phyloP scores from a whole-genome alignment of 164 flowering plant species.

The Hamamelis virginiana region DNA sequence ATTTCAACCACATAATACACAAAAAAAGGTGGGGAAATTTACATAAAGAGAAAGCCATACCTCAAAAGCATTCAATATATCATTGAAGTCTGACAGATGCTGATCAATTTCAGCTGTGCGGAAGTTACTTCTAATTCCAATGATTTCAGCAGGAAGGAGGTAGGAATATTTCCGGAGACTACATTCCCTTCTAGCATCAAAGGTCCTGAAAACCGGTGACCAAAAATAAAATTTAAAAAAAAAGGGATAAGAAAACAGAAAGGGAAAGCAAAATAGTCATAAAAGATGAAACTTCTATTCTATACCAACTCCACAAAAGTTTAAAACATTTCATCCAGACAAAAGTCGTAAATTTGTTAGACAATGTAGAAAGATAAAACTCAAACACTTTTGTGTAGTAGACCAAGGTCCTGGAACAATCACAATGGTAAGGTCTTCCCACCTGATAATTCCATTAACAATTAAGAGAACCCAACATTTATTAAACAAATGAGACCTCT shows the following conservation, averaged over 20 bases:
- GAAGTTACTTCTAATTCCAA: slow-evolving; percentile 56
- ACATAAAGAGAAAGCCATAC: slow-evolving; percentile 27
- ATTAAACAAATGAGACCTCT: too few relatives aligned
- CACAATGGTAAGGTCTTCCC: too few relatives aligned
- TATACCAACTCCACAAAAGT: too few relatives aligned
- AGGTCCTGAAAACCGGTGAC: slow-evolving; percentile 45
- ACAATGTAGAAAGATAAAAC: too few relatives aligned
- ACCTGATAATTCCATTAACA: too few relatives aligned
- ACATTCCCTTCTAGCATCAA: slow-evolving; percentile 93
- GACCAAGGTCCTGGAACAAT: too few relatives aligned
- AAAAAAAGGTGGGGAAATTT: background rate
- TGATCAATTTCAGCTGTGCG: slow-evolving; percentile 46
- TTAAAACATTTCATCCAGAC: background rate
- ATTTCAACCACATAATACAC: too few relatives aligned
- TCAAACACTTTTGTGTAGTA: too few relatives aligned
- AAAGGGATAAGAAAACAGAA: background rate
- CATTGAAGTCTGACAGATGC: slow-evolving; percentile 68
- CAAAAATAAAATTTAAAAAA: background rate
- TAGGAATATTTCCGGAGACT: slow-evolving; percentile 70
- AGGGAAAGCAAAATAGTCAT: background rate
- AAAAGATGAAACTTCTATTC: background rate
- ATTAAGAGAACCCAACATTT: too few relatives aligned
- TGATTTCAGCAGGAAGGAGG: slow-evolving; percentile 80
- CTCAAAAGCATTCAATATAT: slow-evolving; percentile 71
- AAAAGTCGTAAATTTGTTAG: too few relatives aligned